These are phyloP conservation scores for Saccharomycopsis selenospora DNA, from an alignment of 805 yeast species.

Conservation along the genomic window DNA sequence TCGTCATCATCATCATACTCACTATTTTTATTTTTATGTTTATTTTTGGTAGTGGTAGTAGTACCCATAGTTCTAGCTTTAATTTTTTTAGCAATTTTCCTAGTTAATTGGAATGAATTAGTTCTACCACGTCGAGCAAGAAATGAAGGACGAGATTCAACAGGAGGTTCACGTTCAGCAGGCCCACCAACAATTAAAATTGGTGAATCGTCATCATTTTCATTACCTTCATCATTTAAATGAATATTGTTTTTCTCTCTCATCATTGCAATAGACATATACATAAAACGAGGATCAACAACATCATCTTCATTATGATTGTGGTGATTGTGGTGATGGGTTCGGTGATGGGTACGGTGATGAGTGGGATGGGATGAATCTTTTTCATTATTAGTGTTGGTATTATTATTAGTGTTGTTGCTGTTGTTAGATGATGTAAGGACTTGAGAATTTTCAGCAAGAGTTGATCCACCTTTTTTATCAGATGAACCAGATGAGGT, in stretches of 20 bases:
- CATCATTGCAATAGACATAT: conserved; percentile 74
- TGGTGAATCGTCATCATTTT: conserved; percentile 61
- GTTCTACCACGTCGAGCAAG: conserved; percentile 3
- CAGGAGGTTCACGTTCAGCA: conserved; percentile 47
- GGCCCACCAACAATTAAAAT: conserved; percentile 76
- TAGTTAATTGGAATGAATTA: conserved; percentile 11
- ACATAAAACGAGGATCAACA: conserved; percentile 76
- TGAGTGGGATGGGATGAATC: background rate
- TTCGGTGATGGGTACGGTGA: background rate
- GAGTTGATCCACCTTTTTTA: background rate
- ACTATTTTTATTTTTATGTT: background rate
- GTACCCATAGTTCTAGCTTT: background rate
- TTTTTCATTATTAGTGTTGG: background rate
- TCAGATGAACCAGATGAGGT: background rate
- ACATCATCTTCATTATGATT: background rate
- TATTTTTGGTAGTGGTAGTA: background rate
- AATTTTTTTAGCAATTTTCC: conserved; percentile 4
- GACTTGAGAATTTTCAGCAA: too few species aligned
- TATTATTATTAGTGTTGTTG: background rate
- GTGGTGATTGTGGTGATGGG: background rate
- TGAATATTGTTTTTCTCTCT: conserved; percentile 41
- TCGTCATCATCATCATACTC: conserved; percentile 3
- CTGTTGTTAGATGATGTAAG: background rate
- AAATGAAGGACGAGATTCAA: conserved; percentile 2
- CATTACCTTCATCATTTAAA: conserved; percentile 14